Percentiles rank a stretch among this genome's conserved stretches.
These are phyloP conservation scores for Pseudogymnoascus sp. DNA, from an alignment of 2,329 filamentous ascomycete genomes.

Conservation along the genomic window DNA sequence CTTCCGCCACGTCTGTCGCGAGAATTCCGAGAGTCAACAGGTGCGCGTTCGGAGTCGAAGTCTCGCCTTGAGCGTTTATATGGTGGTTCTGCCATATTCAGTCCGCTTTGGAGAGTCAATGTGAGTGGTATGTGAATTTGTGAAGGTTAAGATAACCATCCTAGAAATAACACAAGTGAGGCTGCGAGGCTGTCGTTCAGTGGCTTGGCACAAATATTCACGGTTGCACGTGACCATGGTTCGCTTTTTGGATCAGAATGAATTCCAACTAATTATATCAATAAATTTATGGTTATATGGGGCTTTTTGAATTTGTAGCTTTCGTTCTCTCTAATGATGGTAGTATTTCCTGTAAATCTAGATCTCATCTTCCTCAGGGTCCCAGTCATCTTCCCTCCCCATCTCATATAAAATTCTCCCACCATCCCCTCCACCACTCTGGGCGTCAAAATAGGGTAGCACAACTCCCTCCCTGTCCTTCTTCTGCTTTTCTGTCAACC, in stretches of 20 bases:
- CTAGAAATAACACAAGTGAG: background rate
- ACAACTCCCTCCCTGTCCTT: slow-evolving; percentile 82
- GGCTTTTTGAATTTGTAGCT: background rate
- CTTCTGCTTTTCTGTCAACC: slow-evolving; percentile 84
- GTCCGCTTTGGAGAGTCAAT: background rate
- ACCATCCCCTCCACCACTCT: slow-evolving; percentile 76
- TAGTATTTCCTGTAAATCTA: slow-evolving; percentile 21
- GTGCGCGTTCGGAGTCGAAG: slow-evolving; percentile 27
- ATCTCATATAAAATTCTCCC: slow-evolving; percentile 95
- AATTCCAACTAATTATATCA: background rate
- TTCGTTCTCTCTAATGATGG: slow-evolving; percentile 1
- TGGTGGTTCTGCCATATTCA: slow-evolving; percentile 44
- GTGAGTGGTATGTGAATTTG: background rate
- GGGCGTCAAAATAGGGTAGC: slow-evolving; percentile 92
- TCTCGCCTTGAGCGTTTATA: slow-evolving; percentile 43
- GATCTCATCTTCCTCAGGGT: slow-evolving; percentile 84
- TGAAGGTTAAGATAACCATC: background rate
- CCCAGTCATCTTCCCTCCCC: slow-evolving; percentile 93
- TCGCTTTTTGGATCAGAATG: background rate
- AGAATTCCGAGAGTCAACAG: slow-evolving; percentile 2
- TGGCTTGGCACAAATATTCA: slow-evolving; percentile 1
- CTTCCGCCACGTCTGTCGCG: slow-evolving; percentile 31
- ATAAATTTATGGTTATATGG: background rate
- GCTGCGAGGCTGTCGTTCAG: background rate
- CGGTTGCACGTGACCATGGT: background rate